These are phyloP conservation scores for Lasiosphaeria hispida DNA, from an alignment of 495 filamentous ascomycete genomes.

Conservation along the genomic window DNA sequence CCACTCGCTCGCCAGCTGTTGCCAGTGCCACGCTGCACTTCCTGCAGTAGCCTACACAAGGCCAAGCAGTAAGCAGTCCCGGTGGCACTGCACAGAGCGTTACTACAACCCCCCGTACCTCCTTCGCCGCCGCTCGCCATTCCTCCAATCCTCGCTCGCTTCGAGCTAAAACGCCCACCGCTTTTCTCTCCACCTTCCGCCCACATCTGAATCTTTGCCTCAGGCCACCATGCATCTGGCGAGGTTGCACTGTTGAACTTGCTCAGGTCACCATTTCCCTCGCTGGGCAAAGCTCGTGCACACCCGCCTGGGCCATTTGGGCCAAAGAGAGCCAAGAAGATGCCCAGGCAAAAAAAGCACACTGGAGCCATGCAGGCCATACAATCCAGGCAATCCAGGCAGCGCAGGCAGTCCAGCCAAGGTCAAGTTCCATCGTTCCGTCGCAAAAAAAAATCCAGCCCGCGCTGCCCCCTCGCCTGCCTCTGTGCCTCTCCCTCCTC, in stretches of 20 bases:
- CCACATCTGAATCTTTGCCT: not conserved
- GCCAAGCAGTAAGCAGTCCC: not conserved
- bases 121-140: not conserved
- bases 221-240: slow-evolving; percentile 3
- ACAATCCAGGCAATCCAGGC: not conserved
- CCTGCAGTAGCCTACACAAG: not conserved
- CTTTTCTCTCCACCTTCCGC: slow-evolving; percentile 4
- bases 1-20: too few relatives aligned
- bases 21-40: too few relatives aligned
- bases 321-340: not conserved
- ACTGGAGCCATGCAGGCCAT: not conserved
- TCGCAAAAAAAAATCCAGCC: not conserved
- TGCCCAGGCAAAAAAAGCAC: not conserved
- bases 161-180: not conserved
- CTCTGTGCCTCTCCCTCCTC: not conserved
- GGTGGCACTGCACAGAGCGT: not conserved
- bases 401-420: not conserved
- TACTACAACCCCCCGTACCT: not conserved
- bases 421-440: not conserved
- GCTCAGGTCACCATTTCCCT: not conserved
- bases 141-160: not conserved
- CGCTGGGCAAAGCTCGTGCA: too few relatives aligned
- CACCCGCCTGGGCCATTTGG: too few relatives aligned
- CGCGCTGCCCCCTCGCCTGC: not conserved
- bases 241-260: not conserved